Evolutionary conservation across 371 early-diverging fungal species (phyloP).

Genomic region (Saksenaea oblongispora): DNA sequence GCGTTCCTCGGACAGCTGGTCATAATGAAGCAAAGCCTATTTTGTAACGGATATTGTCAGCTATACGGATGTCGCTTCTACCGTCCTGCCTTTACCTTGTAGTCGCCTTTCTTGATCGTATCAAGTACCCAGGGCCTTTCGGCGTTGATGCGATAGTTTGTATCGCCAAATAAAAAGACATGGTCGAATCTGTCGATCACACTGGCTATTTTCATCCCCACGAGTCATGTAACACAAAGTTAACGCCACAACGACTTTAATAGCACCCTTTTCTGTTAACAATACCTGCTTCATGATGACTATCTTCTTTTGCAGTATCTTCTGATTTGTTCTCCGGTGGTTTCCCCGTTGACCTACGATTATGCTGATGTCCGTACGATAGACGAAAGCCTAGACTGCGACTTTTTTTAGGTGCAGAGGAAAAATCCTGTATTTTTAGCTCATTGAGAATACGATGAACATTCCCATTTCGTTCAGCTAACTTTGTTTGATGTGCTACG

Average conservation of each 20-base stretch:
- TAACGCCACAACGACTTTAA: not conserved
- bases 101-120: slow-evolving; percentile 45
- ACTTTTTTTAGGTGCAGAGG: not conserved
- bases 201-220: slow-evolving; percentile 1
- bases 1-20: slow-evolving; percentile 63
- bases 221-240: not conserved
- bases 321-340: not conserved
- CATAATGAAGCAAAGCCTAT: slow-evolving; percentile 57
- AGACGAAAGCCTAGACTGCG: not conserved
- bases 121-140: slow-evolving; percentile 55
- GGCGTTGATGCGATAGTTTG: slow-evolving; percentile 77
- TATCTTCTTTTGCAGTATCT: slow-evolving; percentile 1
- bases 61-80: not conserved
- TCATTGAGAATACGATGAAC: slow-evolving; percentile 39
- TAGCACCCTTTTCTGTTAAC: not conserved
- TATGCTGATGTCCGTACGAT: not conserved
- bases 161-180: slow-evolving; percentile 78
- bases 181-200: slow-evolving; percentile 61
- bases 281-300: slow-evolving; percentile 4
- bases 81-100: slow-evolving; percentile 31
- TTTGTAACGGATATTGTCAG: not conserved
- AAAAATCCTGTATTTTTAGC: slow-evolving; percentile 31
- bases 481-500: slow-evolving; percentile 35
- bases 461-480: slow-evolving; percentile 41
- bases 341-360: not conserved